Evolutionary conservation across 2,329 filamentous ascomycete species (phyloP), one percentile per base, ranked within the genome.

Genomic region (Cercospora sp.): DNA sequence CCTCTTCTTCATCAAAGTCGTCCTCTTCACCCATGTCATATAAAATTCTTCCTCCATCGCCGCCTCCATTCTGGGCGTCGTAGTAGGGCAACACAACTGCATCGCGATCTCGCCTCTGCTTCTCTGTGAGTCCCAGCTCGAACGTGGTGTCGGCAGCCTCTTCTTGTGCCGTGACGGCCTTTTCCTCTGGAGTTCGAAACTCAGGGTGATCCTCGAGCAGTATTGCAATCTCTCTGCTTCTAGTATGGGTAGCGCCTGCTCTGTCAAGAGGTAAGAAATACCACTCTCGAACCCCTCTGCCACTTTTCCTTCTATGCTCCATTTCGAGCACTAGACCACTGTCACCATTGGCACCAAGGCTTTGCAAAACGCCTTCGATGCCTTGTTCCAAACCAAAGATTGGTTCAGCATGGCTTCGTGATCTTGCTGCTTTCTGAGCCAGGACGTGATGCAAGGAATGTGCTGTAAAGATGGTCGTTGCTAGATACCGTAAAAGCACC

Each of bases 11-110:
- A 74, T 97, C 94, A 81, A 97, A 98, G 78, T 98, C 93, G 80
- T 99, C 95, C 82, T 98, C 95, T 70, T 89, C 87, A 1, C 94
- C 94, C 91, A 98, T 97, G 74, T 98, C 94, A 78, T 99, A 99
- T 75, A 99, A 78, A 72, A 99, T 99, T 69, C 94, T 86, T 0
- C 95, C 95, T 4, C 95, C 94, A 75, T 97, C 93, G 0, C 94
- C 94, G 0, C 88, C 83, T 4, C 86, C 87, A 63, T 89, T 92
- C 84, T 99, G 95, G 26, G 95, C 95, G 82, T 99, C 95, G 80
- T 96, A 97, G 79, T 99, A 98, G 16, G 95, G 95, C 79, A 98
- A 79, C 48, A 98, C 91, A 8, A 99, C 92, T 0, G 91, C 92
- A 75, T 97, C 94, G 28, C 95, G 84, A 61, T 97, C 94, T 71